Evolutionary conservation across 805 yeast genomes (phyloP).

Genomic region (Sugiyamaella floridensis): DNA sequence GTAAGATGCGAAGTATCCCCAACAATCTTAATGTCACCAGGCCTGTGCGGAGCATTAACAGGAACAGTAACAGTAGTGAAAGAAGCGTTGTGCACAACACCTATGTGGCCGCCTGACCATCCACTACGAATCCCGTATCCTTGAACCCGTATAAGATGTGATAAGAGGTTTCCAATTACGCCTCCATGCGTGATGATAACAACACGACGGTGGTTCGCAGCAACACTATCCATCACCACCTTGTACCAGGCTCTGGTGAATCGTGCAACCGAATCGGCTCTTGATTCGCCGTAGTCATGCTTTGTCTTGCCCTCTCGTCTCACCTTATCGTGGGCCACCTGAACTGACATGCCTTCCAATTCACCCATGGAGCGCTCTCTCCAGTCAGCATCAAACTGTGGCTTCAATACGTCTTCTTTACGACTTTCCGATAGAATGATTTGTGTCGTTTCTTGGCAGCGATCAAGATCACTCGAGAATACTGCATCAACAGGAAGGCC

Average conservation of each 20-base stretch:
- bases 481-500: constrained; percentile 40
- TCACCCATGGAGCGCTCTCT: constrained; percentile 77
- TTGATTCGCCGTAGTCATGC: constrained; percentile 59
- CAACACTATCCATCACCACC: constrained; percentile 35
- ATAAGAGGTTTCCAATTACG: constrained; percentile 55
- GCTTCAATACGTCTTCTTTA: constrained; percentile 29
- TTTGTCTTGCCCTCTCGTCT: constrained; percentile 50
- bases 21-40: constrained; percentile 44
- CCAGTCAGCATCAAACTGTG: neutral
- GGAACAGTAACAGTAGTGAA: constrained; percentile 61
- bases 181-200: constrained; percentile 77
- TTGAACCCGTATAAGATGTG: constrained; percentile 40
- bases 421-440: constrained; percentile 33
- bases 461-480: constrained; percentile 44
- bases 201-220: constrained; percentile 31
- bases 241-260: constrained; percentile 40
- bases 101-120: constrained; percentile 37
- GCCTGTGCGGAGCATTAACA: constrained; percentile 34
- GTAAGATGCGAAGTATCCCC: constrained; percentile 69
- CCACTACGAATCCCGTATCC: constrained; percentile 35
- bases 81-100: constrained; percentile 69
- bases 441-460: constrained; percentile 43
- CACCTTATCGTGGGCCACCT: constrained; percentile 51
- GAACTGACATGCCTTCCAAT: constrained; percentile 65
- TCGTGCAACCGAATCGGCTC: constrained; percentile 37